Evolutionary conservation across 352 stramenopile genomes (phyloP).

Genomic region (Bremia lactucae): DNA sequence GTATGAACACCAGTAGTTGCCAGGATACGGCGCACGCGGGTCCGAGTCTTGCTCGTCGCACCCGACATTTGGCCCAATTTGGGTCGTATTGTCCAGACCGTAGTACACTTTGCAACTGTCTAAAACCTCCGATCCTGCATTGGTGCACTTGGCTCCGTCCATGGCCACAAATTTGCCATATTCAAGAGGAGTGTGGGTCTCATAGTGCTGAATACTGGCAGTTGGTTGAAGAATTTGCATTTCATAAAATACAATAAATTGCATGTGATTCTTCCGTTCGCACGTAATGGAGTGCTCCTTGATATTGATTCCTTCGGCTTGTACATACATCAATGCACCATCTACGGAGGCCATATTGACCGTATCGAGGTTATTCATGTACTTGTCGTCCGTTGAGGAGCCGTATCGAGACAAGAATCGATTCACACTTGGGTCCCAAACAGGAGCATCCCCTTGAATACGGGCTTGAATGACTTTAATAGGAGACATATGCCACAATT

Average conservation of each 20-base stretch:
- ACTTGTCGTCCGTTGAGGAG: conserved; percentile 20
- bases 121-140: conserved; percentile 1
- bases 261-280: conserved; percentile 39
- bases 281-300: conserved; percentile 26
- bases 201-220: conserved; percentile 11
- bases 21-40: conserved; percentile 28
- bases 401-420: conserved; percentile 25
- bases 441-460: conserved; percentile 28
- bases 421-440: conserved; percentile 19
- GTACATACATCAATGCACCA: conserved; percentile 45
- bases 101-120: conserved; percentile 10
- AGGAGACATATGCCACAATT: conserved; percentile 25
- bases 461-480: conserved; percentile 40
- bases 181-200: conserved; percentile 24
- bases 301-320: conserved; percentile 42
- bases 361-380: conserved; percentile 23
- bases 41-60: conserved; percentile 30
- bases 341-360: conserved; percentile 42
- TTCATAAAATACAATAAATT: conserved; percentile 53
- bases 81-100: conserved; percentile 28
- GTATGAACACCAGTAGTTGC: conserved; percentile 61
- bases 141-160: conserved; percentile 8
- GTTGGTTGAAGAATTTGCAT: conserved; percentile 34
- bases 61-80: conserved; percentile 50
- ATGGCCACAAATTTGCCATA: conserved; percentile 46